These are phyloP conservation scores for Pelargonium cotyledonis DNA, from an alignment of 441 rosid genomes.

Conservation along the genomic window DNA sequence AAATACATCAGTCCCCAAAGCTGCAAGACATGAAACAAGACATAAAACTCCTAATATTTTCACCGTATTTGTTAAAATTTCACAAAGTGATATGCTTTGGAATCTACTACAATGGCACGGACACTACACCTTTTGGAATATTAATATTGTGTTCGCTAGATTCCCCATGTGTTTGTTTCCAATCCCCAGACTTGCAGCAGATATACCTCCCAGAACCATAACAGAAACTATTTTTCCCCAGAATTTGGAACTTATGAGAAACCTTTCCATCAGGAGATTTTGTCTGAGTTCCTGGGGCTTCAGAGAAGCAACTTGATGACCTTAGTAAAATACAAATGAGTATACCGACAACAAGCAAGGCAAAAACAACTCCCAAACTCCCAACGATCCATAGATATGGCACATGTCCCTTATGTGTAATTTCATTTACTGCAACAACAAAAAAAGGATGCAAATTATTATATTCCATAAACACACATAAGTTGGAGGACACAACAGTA, in stretches of 20 bases:
- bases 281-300: slow-evolving; percentile 29
- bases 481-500: background rate
- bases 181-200: slow-evolving; percentile 65
- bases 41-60: no score
- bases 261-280: slow-evolving; percentile 43
- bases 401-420: slow-evolving; percentile 43
- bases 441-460: slow-evolving; percentile 10
- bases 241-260: slow-evolving; percentile 73
- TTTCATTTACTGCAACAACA: slow-evolving; percentile 44
- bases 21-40: slow-evolving; percentile 31
- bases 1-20: slow-evolving; percentile 60
- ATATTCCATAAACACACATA: background rate
- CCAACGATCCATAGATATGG: slow-evolving; percentile 85
- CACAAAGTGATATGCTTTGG: slow-evolving; percentile 4
- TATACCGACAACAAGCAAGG: slow-evolving; percentile 41
- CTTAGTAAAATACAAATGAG: slow-evolving; percentile 50
- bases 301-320: slow-evolving; percentile 47
- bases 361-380: slow-evolving; percentile 62
- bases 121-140: slow-evolving; percentile 57
- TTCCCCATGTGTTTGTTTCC: slow-evolving; percentile 59
- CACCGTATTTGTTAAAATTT: background rate
- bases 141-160: slow-evolving; percentile 51
- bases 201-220: slow-evolving; percentile 81
- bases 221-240: slow-evolving; percentile 76
- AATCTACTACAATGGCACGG: slow-evolving; percentile 8